These are phyloP conservation scores for Ambrosia hybrid DNA, from an alignment of 140 eudicot species.

Conservation along the genomic window DNA sequence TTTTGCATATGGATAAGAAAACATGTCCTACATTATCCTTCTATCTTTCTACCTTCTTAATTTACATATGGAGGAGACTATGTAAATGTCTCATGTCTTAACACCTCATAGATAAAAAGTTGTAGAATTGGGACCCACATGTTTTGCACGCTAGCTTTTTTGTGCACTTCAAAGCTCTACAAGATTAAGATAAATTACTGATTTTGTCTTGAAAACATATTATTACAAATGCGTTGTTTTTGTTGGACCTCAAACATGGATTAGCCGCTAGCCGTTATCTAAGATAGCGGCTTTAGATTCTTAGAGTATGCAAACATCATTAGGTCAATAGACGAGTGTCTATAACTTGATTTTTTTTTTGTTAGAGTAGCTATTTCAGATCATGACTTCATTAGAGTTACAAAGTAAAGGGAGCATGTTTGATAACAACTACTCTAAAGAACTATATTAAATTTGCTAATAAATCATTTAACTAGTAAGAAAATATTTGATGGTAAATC, in stretches of 20 bases:
- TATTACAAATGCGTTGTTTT: too few species aligned
- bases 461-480: background rate
- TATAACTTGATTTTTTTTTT: too few species aligned
- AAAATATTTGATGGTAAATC: background rate
- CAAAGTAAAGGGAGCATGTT: background rate
- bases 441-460: too few species aligned
- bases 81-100: background rate
- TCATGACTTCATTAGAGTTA: too few species aligned
- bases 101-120: slow-evolving; percentile 17
- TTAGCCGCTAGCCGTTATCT: background rate
- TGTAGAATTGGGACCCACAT: slow-evolving; percentile 14
- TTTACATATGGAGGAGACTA: background rate
- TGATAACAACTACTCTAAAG: background rate
- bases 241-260: background rate
- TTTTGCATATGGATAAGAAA: slow-evolving; percentile 30
- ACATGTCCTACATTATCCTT: slow-evolving; percentile 26
- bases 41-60: slow-evolving; percentile 17
- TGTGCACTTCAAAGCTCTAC: background rate
- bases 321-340: background rate
- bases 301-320: background rate
- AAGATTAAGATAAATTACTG: background rate
- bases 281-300: background rate
- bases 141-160: slow-evolving; percentile 8
- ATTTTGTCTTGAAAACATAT: background rate
- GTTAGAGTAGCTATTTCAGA: too few species aligned